phyloP scores from a whole-genome alignment of 2,329 filamentous ascomycete species.

The Colletotrichum liriopes region DNA sequence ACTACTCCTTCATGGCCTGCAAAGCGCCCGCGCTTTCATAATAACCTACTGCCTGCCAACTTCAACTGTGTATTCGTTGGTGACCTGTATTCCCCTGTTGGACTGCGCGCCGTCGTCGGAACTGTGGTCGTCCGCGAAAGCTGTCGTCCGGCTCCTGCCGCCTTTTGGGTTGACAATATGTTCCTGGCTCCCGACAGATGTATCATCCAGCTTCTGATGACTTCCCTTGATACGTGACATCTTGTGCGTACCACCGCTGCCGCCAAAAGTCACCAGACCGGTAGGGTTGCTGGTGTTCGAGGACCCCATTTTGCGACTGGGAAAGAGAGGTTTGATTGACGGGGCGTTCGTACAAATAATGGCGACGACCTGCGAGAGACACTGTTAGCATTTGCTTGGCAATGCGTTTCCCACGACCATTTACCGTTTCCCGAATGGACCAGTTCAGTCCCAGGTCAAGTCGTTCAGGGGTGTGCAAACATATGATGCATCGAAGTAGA shows the following conservation, averaged over 20 bases:
- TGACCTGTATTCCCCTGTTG: slow-evolving; percentile 28
- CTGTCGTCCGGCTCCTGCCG: slow-evolving; percentile 10
- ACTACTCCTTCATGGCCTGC: no score
- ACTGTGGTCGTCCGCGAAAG: slow-evolving; percentile 32
- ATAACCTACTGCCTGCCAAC: not conserved
- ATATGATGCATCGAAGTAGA: slow-evolving; percentile 41
- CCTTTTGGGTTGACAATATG: slow-evolving; percentile 25
- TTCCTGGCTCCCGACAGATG: slow-evolving; percentile 33
- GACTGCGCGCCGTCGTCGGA: slow-evolving; percentile 13
- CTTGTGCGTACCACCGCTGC: slow-evolving; percentile 23
- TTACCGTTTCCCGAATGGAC: slow-evolving; percentile 43
- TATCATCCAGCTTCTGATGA: slow-evolving; percentile 22
- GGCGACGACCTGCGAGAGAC: not conserved
- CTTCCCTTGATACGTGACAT: slow-evolving; percentile 22
- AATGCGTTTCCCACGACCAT: no score
- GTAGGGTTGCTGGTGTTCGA: slow-evolving; percentile 21
- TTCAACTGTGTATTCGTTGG: slow-evolving; percentile 35
- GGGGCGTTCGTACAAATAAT: slow-evolving; percentile 40
- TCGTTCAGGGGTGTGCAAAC: slow-evolving; percentile 32
- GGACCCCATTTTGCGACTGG: slow-evolving; percentile 26
- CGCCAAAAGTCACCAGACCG: slow-evolving; percentile 34
- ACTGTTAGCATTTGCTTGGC: not conserved
- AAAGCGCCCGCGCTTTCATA: no score
- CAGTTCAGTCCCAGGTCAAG: slow-evolving; percentile 38
- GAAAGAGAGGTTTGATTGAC: slow-evolving; percentile 36